These are phyloP conservation scores for Pisolithus tinctorius DNA, from an alignment of 768 basidiomycete genomes.

Conservation along the genomic window DNA sequence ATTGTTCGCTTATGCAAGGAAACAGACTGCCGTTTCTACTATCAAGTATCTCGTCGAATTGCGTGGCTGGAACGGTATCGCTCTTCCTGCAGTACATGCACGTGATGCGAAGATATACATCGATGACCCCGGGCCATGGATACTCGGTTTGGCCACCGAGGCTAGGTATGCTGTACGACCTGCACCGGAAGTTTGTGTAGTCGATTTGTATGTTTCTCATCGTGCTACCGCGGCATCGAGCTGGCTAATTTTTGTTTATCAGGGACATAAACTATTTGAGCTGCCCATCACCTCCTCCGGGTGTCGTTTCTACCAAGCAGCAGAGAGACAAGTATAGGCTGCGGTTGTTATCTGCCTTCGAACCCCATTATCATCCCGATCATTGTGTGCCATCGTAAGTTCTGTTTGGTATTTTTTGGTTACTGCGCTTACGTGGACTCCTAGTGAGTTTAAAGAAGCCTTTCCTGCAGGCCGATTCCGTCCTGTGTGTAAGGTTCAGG, in stretches of 20 bases:
- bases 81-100: conserved; percentile 74
- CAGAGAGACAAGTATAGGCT: conserved; percentile 78
- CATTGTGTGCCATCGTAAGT: conserved; percentile 68
- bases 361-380: conserved; percentile 85
- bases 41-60: conserved; percentile 89
- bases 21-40: conserved; percentile 79
- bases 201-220: conserved; percentile 61
- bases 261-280: conserved; percentile 83
- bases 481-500: conserved; percentile 85
- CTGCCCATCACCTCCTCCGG: conserved; percentile 73
- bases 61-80: conserved; percentile 89
- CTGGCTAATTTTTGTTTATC: conserved; percentile 6
- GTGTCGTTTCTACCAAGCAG: conserved; percentile 67
- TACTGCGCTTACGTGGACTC: conserved; percentile 4
- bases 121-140: conserved; percentile 96
- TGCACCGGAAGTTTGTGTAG: conserved; percentile 76
- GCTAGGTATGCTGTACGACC: conserved; percentile 72
- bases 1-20: conserved; percentile 3
- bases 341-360: conserved; percentile 69
- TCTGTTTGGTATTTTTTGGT: neutral
- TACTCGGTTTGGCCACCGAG: conserved; percentile 84
- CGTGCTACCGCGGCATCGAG: conserved; percentile 1
- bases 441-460: conserved; percentile 88
- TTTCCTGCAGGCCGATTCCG: conserved; percentile 91
- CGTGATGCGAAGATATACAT: conserved; percentile 91